phyloP scores from a whole-genome alignment of 345 rosid species.

The Linum tenue region DNA sequence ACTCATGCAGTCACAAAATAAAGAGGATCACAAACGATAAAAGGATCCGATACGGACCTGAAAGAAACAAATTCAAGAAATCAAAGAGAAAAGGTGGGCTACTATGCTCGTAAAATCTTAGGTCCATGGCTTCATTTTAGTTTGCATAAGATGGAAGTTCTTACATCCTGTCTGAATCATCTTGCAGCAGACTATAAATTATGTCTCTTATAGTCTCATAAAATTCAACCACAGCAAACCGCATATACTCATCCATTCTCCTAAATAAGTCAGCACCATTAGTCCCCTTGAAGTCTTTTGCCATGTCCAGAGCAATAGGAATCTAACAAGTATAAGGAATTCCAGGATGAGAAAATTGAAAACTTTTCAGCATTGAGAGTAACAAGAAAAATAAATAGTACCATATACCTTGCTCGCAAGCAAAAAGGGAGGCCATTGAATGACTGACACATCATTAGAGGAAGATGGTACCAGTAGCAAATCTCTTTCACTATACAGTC shows the following conservation, averaged over 20 bases:
- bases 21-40: constrained; percentile 8
- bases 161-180: constrained; percentile 58
- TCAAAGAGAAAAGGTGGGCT: constrained; percentile 5
- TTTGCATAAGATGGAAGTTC: constrained; percentile 12
- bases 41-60: background rate
- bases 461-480: constrained; percentile 84
- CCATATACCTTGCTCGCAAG: constrained; percentile 87
- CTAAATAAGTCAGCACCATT: constrained; percentile 62
- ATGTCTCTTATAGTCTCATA: constrained; percentile 64
- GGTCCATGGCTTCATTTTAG: constrained; percentile 3
- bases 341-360: constrained; percentile 10
- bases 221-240: constrained; percentile 67
- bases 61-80: background rate
- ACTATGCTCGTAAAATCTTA: background rate
- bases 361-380: constrained; percentile 7
- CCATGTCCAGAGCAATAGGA: constrained; percentile 98
- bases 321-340: constrained; percentile 42
- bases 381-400: constrained; percentile 12
- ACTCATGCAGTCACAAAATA: constrained; percentile 13
- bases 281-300: constrained; percentile 79
- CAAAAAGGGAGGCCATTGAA: constrained; percentile 97
- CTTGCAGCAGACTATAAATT: constrained; percentile 52
- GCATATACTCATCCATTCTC: constrained; percentile 84
- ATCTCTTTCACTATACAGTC: constrained; percentile 57
- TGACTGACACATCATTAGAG: constrained; percentile 51